phyloP scores from a whole-genome alignment of 768 basidiomycete genomes.

The Paxillus ammoniavirescens region DNA sequence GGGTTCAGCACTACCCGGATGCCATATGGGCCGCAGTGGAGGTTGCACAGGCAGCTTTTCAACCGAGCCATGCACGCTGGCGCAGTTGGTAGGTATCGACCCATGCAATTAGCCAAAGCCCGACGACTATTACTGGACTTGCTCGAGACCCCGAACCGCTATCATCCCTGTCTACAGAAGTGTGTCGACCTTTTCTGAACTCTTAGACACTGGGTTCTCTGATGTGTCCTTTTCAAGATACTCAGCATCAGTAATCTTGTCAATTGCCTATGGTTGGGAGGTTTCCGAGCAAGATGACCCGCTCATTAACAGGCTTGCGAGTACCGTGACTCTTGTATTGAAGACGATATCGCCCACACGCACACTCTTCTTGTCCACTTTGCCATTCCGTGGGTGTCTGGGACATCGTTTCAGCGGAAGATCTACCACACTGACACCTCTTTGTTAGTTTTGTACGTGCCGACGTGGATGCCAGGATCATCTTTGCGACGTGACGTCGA shows the following conservation, averaged over 20 bases:
- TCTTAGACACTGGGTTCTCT: background rate
- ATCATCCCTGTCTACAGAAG: background rate
- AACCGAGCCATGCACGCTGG: constrained; percentile 5
- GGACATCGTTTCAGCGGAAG: background rate
- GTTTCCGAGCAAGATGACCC: background rate
- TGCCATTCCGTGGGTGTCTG: constrained; percentile 2
- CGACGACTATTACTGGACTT: background rate
- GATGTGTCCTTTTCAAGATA: background rate
- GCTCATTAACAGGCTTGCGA: background rate
- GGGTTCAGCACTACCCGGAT: constrained; percentile 8
- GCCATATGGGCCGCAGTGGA: constrained; percentile 16
- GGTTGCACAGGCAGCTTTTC: constrained; percentile 11
- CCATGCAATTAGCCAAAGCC: background rate
- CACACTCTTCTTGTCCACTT: background rate
- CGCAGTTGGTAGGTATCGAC: background rate
- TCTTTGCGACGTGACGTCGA: background rate
- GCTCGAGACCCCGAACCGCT: background rate
- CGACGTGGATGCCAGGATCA: background rate
- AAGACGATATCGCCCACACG: background rate
- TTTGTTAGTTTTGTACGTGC: background rate
- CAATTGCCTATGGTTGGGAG: background rate
- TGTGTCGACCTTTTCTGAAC: background rate
- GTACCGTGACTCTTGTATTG: background rate
- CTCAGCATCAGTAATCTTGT: background rate
- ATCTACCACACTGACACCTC: background rate